Evolutionary conservation across 768 basidiomycete genomes (phyloP).

Genomic region (Scleroderma citrinum): DNA sequence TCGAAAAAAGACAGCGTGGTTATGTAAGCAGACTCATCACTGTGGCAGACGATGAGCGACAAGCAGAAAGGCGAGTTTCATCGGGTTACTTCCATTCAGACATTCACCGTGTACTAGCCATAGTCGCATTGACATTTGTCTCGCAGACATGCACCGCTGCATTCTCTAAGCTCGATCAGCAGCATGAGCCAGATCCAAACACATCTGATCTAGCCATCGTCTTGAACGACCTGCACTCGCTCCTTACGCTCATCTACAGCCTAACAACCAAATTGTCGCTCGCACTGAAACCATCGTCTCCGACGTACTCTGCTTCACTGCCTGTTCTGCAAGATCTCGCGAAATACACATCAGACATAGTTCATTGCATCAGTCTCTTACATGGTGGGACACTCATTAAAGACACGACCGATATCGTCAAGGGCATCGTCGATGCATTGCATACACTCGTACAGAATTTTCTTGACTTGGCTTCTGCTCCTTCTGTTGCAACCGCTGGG

Average conservation of each 20-base stretch:
- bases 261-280: conserved; percentile 58
- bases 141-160: conserved; percentile 19
- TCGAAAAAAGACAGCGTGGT: not conserved
- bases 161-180: conserved; percentile 5
- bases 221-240: conserved; percentile 49
- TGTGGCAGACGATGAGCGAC: conserved; percentile 28
- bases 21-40: conserved; percentile 10
- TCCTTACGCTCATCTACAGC: conserved; percentile 53
- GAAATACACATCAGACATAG: conserved; percentile 41
- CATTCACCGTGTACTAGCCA: conserved; percentile 2
- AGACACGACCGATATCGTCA: conserved; percentile 37
- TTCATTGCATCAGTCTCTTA: conserved; percentile 46
- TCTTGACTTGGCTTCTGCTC: conserved; percentile 27
- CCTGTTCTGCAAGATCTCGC: conserved; percentile 50
- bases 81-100: not conserved
- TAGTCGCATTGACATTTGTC: conserved; percentile 8
- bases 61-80: conserved; percentile 32
- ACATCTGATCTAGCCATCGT: conserved; percentile 34
- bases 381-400: conserved; percentile 45
- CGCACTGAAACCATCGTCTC: conserved; percentile 52
- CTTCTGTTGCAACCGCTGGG: conserved; percentile 17
- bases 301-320: conserved; percentile 45
- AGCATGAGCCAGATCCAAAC: not conserved
- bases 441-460: conserved; percentile 40
- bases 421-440: conserved; percentile 40